These are phyloP conservation scores for Isabelozyma rhagii DNA, from an alignment of 805 yeast species.

Conservation along the genomic window DNA sequence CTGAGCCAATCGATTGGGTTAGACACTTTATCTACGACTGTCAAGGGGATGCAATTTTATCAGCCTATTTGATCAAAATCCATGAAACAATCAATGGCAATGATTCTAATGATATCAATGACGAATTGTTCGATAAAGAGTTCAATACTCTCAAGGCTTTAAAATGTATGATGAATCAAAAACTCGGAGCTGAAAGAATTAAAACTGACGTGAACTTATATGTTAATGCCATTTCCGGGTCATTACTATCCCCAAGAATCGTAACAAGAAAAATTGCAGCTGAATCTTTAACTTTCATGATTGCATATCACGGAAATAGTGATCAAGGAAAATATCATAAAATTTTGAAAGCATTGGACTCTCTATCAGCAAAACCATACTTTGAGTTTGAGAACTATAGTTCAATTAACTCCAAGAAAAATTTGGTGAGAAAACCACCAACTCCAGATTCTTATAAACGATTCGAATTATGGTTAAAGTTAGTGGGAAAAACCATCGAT, in stretches of 20 bases:
- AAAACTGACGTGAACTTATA: constrained; percentile 37
- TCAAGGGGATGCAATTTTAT: constrained; percentile 79
- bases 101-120: constrained; percentile 37
- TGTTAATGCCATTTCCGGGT: constrained; percentile 64
- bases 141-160: constrained; percentile 73
- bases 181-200: constrained; percentile 60
- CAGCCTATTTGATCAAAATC: constrained; percentile 51
- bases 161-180: constrained; percentile 65
- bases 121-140: constrained; percentile 66
- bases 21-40: constrained; percentile 61
- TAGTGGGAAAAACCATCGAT: constrained; percentile 64
- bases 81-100: constrained; percentile 42
- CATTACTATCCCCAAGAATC: constrained; percentile 70
- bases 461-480: constrained; percentile 68
- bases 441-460: constrained; percentile 39
- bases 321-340: constrained; percentile 49
- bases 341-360: constrained; percentile 52
- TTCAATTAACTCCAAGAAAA: constrained; percentile 13
- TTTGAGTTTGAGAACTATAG: constrained; percentile 37
- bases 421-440: constrained; percentile 35
- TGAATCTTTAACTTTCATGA: constrained; percentile 59
- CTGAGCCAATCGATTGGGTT: constrained; percentile 85
- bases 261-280: constrained; percentile 77
- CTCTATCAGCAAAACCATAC: constrained; percentile 35
- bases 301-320: constrained; percentile 35